Conservation (phyloP, 441 rosid species). For the Syzygium malaccense region DNA sequence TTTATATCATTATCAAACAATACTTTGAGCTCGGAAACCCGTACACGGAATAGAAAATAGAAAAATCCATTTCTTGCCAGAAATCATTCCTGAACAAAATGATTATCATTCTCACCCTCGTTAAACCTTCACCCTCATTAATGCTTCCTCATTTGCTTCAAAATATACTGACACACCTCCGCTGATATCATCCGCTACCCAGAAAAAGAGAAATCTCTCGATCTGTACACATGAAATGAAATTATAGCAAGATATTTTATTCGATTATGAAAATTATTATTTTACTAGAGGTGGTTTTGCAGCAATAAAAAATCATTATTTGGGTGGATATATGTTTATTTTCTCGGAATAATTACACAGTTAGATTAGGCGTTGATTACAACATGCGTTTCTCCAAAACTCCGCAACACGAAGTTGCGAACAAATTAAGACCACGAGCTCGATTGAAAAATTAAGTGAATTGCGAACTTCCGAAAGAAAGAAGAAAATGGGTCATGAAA, state of each 20-base stretch:
- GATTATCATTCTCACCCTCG: no score
- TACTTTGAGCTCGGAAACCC: no score
- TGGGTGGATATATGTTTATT: no score
- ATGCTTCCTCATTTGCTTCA: background rate
- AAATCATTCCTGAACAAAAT: no score
- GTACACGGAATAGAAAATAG: no score
- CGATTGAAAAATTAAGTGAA: background rate
- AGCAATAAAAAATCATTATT: background rate
- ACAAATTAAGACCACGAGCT: background rate
- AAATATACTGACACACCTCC: no score
- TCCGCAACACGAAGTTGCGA: background rate
- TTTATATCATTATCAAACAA: no score
- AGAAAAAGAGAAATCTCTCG: background rate
- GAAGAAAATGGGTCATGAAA: no score
- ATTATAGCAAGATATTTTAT: background rate
- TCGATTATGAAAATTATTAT: background rate
- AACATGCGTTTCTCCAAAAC: background rate
- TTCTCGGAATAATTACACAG: background rate
- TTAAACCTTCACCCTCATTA: no score
- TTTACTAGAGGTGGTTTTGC: background rate
- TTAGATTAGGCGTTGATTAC: background rate
- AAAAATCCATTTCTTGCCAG: no score
- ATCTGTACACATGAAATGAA: background rate
- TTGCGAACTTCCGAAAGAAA: background rate
- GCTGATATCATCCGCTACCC: no score